Evolutionary conservation across 352 stramenopile species (phyloP).

Genomic region (Phytopythium oedochilum): DNA sequence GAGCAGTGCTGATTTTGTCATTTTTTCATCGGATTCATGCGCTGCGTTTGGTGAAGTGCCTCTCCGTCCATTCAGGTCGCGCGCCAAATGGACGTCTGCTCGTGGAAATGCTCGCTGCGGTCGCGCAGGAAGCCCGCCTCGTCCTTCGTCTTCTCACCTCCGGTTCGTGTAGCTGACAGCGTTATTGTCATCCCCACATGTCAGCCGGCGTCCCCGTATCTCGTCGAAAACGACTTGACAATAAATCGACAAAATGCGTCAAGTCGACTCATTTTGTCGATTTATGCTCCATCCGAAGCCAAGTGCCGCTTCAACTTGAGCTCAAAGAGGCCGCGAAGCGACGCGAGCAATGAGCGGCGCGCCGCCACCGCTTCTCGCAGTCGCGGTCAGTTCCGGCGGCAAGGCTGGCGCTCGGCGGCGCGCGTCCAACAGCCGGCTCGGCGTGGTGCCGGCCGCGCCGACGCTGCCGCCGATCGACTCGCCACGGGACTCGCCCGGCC

Average conservation of each 20-base stretch:
- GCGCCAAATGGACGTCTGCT: constrained; percentile 80
- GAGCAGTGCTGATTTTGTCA: too few relatives aligned
- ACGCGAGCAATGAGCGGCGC: not conserved
- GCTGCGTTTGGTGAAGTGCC: too few relatives aligned
- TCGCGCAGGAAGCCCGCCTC: constrained; percentile 76
- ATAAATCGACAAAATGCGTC: too few relatives aligned
- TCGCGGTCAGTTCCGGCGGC: not conserved
- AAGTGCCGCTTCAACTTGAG: too few relatives aligned
- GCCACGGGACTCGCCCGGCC: not conserved
- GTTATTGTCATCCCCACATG: too few relatives aligned
- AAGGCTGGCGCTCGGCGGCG: not conserved
- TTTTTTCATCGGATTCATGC: too few relatives aligned
- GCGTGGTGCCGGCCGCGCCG: constrained; percentile 5
- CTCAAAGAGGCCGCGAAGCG: not conserved
- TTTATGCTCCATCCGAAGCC: too few relatives aligned
- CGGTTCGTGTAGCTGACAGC: too few relatives aligned
- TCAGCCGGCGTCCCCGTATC: too few relatives aligned
- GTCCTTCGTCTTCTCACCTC: constrained; percentile 84
- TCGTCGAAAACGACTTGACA: too few relatives aligned
- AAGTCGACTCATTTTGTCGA: too few relatives aligned
- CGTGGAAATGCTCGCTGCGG: constrained; percentile 78
- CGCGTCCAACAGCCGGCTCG: constrained; percentile 14
- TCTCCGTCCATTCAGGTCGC: too few relatives aligned
- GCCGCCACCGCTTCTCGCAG: not conserved
- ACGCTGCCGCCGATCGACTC: constrained; percentile 12